phyloP scores from a whole-genome alignment of 345 rosid genomes.

The Gossypium bickii region DNA sequence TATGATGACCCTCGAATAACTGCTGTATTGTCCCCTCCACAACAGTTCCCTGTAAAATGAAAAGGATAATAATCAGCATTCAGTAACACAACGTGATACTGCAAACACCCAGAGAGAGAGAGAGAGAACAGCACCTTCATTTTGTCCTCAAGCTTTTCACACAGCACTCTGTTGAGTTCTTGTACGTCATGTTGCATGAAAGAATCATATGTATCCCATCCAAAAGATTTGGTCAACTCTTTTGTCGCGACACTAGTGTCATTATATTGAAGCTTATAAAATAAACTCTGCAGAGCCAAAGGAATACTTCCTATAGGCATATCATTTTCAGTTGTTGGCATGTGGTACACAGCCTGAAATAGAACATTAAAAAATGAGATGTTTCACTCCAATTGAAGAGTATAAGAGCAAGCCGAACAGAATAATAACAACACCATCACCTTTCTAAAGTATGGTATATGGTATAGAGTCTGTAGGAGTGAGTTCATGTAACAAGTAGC shows the following conservation, averaged over 20 bases:
- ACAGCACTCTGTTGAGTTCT: constrained; percentile 89
- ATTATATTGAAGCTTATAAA: constrained; percentile 91
- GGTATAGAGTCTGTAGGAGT: constrained; percentile 82
- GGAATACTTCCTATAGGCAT: constrained; percentile 93
- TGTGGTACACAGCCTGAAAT: constrained; percentile 93
- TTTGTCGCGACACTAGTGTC: constrained; percentile 93
- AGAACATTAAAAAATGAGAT: constrained; percentile 5
- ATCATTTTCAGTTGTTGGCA: constrained; percentile 99
- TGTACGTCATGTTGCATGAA: constrained; percentile 99
- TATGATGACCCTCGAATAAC: constrained; percentile 95
- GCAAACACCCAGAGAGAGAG: not conserved
- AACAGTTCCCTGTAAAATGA: constrained; percentile 68
- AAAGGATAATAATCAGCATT: not conserved
- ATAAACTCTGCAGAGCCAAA: constrained; percentile 91
- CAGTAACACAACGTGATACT: not conserved
- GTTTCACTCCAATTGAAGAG: not conserved
- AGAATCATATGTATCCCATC: constrained; percentile 98
- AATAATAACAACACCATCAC: constrained; percentile 32
- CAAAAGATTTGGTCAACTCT: constrained; percentile 92
- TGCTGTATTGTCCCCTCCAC: constrained; percentile 98
- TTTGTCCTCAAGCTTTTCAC: constrained; percentile 94
- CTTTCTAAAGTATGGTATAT: constrained; percentile 93
- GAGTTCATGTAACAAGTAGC: constrained; percentile 99
- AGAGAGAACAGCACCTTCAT: constrained; percentile 62
- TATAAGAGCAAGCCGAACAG: not conserved